A percentile compares a stretch with the other conserved stretches of the same genome.
Conservation (phyloP, 805 yeast genomes). For the Candida wancherniae region DNA sequence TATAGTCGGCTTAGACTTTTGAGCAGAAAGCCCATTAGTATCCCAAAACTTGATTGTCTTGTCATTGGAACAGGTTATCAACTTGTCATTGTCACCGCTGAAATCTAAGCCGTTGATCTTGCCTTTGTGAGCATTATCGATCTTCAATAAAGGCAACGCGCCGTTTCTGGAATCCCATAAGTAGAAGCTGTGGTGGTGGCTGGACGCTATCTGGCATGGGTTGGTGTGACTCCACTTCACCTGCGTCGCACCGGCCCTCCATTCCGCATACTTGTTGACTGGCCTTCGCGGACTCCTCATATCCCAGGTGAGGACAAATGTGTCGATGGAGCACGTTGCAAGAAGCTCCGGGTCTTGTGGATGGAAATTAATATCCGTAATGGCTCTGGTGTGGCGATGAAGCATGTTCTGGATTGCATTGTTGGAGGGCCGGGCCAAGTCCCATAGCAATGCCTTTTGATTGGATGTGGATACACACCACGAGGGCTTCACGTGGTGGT, state of each 20-base stretch:
- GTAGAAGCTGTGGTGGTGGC: slow-evolving; percentile 76
- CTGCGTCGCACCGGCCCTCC: slow-evolving; percentile 92
- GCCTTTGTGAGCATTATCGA: slow-evolving; percentile 69
- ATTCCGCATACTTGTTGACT: slow-evolving; percentile 77
- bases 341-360: slow-evolving; percentile 79
- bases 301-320: slow-evolving; percentile 88
- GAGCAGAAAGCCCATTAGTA: slow-evolving; percentile 1
- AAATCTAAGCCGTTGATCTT: slow-evolving; percentile 90
- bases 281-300: slow-evolving; percentile 75
- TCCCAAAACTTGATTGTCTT: slow-evolving; percentile 51
- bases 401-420: slow-evolving; percentile 79
- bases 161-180: slow-evolving; percentile 90
- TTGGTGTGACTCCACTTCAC: slow-evolving; percentile 87
- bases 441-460: slow-evolving; percentile 95
- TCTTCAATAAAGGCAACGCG: slow-evolving; percentile 61
- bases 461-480: slow-evolving; percentile 95
- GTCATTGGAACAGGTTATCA: slow-evolving; percentile 86
- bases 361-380: slow-evolving; percentile 92
- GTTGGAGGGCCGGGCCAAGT: slow-evolving; percentile 64
- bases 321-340: slow-evolving; percentile 92
- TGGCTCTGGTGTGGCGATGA: slow-evolving; percentile 89
- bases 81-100: slow-evolving; percentile 51
- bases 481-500: slow-evolving; percentile 74
- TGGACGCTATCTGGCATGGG: slow-evolving; percentile 72
- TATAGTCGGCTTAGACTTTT: slow-evolving; percentile 39